A percentile compares a stretch with the other conserved stretches of the same genome.
phyloP scores from a whole-genome alignment of 495 filamentous ascomycete genomes.

The Lepraria neglecta region DNA sequence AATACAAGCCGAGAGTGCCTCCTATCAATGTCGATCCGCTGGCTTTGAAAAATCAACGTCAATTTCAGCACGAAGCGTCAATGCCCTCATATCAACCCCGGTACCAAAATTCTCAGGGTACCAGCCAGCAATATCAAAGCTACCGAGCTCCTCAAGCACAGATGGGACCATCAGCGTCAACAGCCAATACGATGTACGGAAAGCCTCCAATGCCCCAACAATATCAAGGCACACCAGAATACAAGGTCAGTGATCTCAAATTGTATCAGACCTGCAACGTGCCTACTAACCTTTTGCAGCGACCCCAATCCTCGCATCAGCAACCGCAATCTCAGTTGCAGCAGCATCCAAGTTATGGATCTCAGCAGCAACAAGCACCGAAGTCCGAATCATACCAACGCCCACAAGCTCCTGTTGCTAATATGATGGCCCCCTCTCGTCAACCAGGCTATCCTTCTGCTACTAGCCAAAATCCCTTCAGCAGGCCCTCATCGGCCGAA shows the following conservation, averaged over 20 bases:
- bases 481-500: constrained; percentile 10
- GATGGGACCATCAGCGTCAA: constrained; percentile 23
- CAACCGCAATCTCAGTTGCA: neutral
- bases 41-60: constrained; percentile 22
- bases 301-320: constrained; percentile 11
- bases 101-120: constrained; percentile 10
- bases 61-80: constrained; percentile 19
- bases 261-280: neutral
- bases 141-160: constrained; percentile 25
- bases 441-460: neutral
- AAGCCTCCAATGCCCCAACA: constrained; percentile 8
- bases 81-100: constrained; percentile 15
- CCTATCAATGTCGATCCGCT: constrained; percentile 22
- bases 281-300: constrained; percentile 2
- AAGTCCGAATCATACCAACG: constrained; percentile 14
- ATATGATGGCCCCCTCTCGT: constrained; percentile 22
- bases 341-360: neutral
- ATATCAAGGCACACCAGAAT: constrained; percentile 15
- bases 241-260: neutral
- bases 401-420: constrained; percentile 27
- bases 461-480: constrained; percentile 8
- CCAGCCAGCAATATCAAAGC: constrained; percentile 4
- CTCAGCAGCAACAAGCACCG: constrained; percentile 10
- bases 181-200: constrained; percentile 21
- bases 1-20: constrained; percentile 21